Conservation (phyloP, 2,329 filamentous ascomycete genomes). For the Alternaria sp. region DNA sequence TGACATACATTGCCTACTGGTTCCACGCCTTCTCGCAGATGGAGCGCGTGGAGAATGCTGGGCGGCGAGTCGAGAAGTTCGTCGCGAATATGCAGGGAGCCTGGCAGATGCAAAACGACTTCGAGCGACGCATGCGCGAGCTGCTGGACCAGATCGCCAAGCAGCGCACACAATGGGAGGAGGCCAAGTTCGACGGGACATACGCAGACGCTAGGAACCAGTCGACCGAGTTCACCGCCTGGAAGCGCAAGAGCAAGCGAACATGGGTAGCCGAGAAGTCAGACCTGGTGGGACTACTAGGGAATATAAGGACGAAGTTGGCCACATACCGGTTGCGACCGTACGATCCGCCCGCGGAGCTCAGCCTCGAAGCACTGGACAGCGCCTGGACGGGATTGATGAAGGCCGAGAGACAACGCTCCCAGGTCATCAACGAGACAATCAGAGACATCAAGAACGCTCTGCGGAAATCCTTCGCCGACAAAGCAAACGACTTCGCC, state of each 20-base stretch:
- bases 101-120: slow-evolving; percentile 99
- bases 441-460: slow-evolving; percentile 99
- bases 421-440: slow-evolving; percentile 95
- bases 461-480: slow-evolving; percentile 88
- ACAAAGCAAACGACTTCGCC: slow-evolving; percentile 98
- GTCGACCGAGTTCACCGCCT: slow-evolving; percentile 78
- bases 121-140: slow-evolving; percentile 87
- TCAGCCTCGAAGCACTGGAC: slow-evolving; percentile 83
- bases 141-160: slow-evolving; percentile 76
- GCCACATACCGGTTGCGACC: slow-evolving; percentile 90
- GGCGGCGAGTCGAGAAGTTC: slow-evolving; percentile 95
- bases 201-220: slow-evolving; percentile 93
- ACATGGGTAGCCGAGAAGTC: slow-evolving; percentile 98
- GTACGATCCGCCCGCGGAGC: slow-evolving; percentile 85
- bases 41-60: slow-evolving; percentile 97
- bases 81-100: slow-evolving; percentile 98
- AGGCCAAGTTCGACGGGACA: slow-evolving; percentile 84
- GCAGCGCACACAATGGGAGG: slow-evolving; percentile 78
- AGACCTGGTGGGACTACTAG: slow-evolving; percentile 87
- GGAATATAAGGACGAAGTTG: slow-evolving; percentile 98
- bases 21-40: slow-evolving; percentile 99
- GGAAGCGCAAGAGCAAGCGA: slow-evolving; percentile 89
- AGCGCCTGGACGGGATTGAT: slow-evolving; percentile 80
- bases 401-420: slow-evolving; percentile 83
- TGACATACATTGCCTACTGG: slow-evolving; percentile 99